phyloP scores from a whole-genome alignment of 1,284 basidiomycete genomes.

The Rhodotorula sp. region DNA sequence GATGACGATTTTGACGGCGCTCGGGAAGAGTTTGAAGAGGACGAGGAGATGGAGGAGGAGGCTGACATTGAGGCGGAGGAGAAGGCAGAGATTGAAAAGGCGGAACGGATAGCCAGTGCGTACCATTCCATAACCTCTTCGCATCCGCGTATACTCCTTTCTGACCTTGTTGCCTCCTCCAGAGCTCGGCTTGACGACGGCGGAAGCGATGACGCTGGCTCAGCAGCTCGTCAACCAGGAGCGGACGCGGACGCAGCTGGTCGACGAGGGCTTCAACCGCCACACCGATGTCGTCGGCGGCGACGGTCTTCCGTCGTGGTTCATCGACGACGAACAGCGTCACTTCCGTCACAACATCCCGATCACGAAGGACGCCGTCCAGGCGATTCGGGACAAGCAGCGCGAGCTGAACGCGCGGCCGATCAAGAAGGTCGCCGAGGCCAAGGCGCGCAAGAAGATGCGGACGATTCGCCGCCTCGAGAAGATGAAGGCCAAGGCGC shows the following conservation, averaged over 20 bases:
- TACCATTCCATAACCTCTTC: constrained; percentile 8
- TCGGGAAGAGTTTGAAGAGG: constrained; percentile 61
- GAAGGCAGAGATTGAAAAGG: constrained; percentile 60
- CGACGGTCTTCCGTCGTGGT: constrained; percentile 90
- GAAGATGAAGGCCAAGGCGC: constrained; percentile 94
- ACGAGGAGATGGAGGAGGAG: constrained; percentile 69
- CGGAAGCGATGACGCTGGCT: constrained; percentile 88
- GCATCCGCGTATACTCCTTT: constrained; percentile 1
- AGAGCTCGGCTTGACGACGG: constrained; percentile 84
- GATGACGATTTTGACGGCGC: constrained; percentile 70
- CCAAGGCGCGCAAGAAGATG: constrained; percentile 95
- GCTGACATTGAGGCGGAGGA: constrained; percentile 60
- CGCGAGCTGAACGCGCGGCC: constrained; percentile 93
- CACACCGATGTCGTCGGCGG: constrained; percentile 69
- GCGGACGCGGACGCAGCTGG: constrained; percentile 80
- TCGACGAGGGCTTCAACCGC: constrained; percentile 95
- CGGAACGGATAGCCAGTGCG: constrained; percentile 66
- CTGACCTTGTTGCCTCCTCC: constrained; percentile 4
- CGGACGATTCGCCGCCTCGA: constrained; percentile 81
- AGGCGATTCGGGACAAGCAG: constrained; percentile 81
- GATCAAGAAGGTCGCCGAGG: constrained; percentile 98
- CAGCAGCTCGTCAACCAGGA: constrained; percentile 89
- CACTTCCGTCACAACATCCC: constrained; percentile 93
- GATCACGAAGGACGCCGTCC: constrained; percentile 92
- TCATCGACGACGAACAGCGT: constrained; percentile 93